Conservation (phyloP, 2,329 filamentous ascomycete genomes). For the Rhynchosporium agropyri region DNA sequence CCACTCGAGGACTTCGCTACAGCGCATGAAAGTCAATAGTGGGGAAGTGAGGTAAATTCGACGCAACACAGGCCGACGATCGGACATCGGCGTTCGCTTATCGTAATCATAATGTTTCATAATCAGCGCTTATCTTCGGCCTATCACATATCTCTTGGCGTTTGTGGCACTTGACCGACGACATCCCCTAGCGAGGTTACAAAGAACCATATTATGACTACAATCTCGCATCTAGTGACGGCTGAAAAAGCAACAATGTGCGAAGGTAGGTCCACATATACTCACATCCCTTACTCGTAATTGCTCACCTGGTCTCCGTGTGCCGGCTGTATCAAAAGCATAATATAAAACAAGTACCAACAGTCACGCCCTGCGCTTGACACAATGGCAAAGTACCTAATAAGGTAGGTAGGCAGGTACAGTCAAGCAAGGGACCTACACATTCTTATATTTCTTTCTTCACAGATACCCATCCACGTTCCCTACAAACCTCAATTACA, state of each 20-base stretch:
- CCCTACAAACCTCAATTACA: neutral
- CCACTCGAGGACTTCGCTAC: no score
- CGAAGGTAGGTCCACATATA: neutral
- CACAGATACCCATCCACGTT: neutral
- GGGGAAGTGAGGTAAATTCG: no score
- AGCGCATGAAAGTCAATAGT: no score
- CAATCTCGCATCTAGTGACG: constrained; percentile 7
- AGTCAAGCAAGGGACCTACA: no score
- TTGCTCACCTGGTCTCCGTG: neutral
- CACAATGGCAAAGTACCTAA: neutral
- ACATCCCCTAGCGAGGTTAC: neutral
- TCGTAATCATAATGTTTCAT: neutral
- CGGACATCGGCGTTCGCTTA: constrained; percentile 8
- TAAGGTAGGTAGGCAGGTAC: neutral
- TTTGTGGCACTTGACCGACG: neutral
- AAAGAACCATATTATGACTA: neutral
- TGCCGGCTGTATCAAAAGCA: neutral
- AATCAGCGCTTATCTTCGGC: constrained; percentile 5
- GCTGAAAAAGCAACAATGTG: no score
- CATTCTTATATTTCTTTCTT: neutral
- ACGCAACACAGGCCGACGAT: neutral
- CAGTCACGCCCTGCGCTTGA: constrained; percentile 4
- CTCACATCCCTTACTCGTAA: neutral
- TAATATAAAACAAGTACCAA: no score
- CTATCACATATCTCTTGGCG: neutral